Conservation (phyloP, 2,329 filamentous ascomycete species). For the Teratosphaeria nubilosa region DNA sequence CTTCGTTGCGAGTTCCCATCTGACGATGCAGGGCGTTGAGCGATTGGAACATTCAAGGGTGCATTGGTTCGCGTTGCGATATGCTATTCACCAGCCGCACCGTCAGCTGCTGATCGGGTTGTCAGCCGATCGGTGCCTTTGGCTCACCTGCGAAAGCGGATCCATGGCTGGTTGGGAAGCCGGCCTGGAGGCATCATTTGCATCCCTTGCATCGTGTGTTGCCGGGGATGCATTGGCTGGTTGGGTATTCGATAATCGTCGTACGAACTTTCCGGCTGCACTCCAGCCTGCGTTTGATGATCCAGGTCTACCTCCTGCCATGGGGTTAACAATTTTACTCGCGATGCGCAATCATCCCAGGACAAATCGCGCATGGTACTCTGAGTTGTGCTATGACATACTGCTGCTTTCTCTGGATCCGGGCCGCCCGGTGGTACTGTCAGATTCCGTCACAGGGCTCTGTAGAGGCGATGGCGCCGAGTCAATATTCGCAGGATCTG, state of each 20-base stretch:
- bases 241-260: slow-evolving; percentile 6
- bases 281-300: slow-evolving; percentile 3
- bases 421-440: neutral
- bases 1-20: slow-evolving; percentile 8
- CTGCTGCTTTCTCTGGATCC: neutral
- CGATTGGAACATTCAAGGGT: slow-evolving; percentile 43
- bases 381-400: neutral
- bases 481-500: slow-evolving; percentile 31
- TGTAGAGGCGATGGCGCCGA: slow-evolving; percentile 17
- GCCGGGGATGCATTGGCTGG: slow-evolving; percentile 6
- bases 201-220: slow-evolving; percentile 7
- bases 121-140: slow-evolving; percentile 8
- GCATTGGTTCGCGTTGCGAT: slow-evolving; percentile 58
- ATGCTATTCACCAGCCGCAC: slow-evolving; percentile 29
- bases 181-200: slow-evolving; percentile 9
- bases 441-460: neutral
- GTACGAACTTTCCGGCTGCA: neutral
- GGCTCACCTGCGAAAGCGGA: slow-evolving; percentile 56
- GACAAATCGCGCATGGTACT: neutral
- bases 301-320: slow-evolving; percentile 2
- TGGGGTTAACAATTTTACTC: neutral
- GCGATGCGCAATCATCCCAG: neutral
- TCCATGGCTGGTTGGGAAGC: slow-evolving; percentile 45
- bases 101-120: neutral
- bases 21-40: slow-evolving; percentile 32